Evolutionary conservation across 2,329 filamentous ascomycete species (phyloP).

Genomic region (Albifimbria verrucaria): DNA sequence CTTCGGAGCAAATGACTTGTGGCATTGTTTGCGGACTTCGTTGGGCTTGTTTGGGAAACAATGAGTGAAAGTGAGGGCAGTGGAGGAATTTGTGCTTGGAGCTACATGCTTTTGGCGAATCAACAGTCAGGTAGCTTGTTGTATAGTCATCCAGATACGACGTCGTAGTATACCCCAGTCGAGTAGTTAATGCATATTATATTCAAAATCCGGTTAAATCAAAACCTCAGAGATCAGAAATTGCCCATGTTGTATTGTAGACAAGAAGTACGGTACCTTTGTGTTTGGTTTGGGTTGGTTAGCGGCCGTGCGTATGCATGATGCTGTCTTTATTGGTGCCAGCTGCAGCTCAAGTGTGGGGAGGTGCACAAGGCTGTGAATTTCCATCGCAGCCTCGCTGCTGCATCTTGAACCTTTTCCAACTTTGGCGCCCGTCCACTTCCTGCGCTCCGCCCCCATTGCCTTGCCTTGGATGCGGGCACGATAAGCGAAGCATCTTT

Average conservation of each 20-base stretch:
- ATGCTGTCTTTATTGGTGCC: constrained; percentile 13
- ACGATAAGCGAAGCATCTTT: too few relatives aligned
- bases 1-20: too few relatives aligned
- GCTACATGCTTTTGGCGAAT: constrained; percentile 12
- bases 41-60: neutral
- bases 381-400: constrained; percentile 19
- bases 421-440: neutral
- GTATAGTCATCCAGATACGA: constrained; percentile 22
- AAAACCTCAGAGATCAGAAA: too few relatives aligned
- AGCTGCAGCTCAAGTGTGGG: constrained; percentile 9
- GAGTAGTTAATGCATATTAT: constrained; percentile 29
- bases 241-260: too few relatives aligned
- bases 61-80: neutral
- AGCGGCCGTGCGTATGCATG: neutral
- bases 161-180: constrained; percentile 35
- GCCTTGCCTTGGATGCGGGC: too few relatives aligned
- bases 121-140: constrained; percentile 17
- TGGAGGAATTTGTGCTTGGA: neutral
- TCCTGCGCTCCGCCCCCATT: too few relatives aligned
- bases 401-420: neutral
- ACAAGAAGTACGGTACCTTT: too few relatives aligned
- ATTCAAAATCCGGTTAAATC: too few relatives aligned
- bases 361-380: constrained; percentile 19
- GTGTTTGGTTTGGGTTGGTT: too few relatives aligned
- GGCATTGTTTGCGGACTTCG: too few relatives aligned